phyloP scores from a whole-genome alignment of 495 filamentous ascomycete species.

The Penicillium diatomitis region DNA sequence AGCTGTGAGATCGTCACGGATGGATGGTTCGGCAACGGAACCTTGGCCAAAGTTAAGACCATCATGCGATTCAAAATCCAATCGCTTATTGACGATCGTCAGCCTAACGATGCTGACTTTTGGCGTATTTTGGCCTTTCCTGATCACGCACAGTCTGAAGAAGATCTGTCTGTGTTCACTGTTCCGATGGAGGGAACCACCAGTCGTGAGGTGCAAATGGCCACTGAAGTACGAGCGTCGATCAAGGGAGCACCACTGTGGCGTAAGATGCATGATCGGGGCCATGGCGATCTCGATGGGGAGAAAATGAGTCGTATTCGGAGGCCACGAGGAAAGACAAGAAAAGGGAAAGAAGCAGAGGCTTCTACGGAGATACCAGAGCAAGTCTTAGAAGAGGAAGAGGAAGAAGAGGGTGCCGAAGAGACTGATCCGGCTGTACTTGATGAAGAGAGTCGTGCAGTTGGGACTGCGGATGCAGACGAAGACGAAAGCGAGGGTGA shows the following conservation, averaged over 20 bases:
- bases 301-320: slow-evolving; percentile 6
- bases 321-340: slow-evolving; percentile 5
- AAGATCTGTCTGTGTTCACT: slow-evolving; percentile 20
- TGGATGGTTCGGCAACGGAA: slow-evolving; percentile 79
- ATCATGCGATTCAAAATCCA: slow-evolving; percentile 30
- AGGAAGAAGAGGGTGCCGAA: slow-evolving; percentile 6
- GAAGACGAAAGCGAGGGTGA: slow-evolving; percentile 26
- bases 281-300: slow-evolving; percentile 17
- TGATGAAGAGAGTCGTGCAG: slow-evolving; percentile 16
- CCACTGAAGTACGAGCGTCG: slow-evolving; percentile 30
- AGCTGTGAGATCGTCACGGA: slow-evolving; percentile 51
- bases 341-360: slow-evolving; percentile 13
- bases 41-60: slow-evolving; percentile 55
- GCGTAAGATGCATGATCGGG: slow-evolving; percentile 22
- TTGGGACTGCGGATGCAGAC: neutral
- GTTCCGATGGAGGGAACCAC: slow-evolving; percentile 19
- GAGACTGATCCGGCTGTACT: neutral
- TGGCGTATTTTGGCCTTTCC: slow-evolving; percentile 32
- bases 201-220: slow-evolving; percentile 22
- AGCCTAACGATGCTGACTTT: slow-evolving; percentile 44
- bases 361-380: no score
- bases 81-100: slow-evolving; percentile 30
- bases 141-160: slow-evolving; percentile 27
- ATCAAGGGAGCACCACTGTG: slow-evolving; percentile 32
- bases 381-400: slow-evolving; percentile 4